Percentiles rank a stretch among this genome's conserved stretches.
These are phyloP conservation scores for Macrolepiota fuliginosa DNA, from an alignment of 768 basidiomycete genomes.

Conservation along the genomic window DNA sequence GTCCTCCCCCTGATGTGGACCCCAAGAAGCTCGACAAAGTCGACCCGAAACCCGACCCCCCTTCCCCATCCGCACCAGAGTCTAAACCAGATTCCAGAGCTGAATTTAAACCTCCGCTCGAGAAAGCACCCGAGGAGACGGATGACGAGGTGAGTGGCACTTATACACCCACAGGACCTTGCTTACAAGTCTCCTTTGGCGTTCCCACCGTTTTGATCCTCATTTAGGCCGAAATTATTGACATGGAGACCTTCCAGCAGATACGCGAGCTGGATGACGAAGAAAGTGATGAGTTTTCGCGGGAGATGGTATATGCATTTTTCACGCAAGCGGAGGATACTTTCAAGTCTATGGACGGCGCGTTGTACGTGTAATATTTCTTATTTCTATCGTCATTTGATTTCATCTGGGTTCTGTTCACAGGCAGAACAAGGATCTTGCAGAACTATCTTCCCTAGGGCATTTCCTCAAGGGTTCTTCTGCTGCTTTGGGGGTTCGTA, in stretches of 20 bases:
- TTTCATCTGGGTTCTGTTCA: constrained; percentile 14
- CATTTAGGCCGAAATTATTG: constrained; percentile 42
- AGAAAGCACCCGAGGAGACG: neutral
- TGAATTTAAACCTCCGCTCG: neutral
- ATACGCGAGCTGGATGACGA: constrained; percentile 92
- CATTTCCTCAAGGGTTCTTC: constrained; percentile 99
- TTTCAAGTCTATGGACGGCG: constrained; percentile 73
- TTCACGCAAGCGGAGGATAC: constrained; percentile 77
- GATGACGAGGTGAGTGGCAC: constrained; percentile 8
- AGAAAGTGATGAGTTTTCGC: constrained; percentile 70
- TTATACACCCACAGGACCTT: neutral
- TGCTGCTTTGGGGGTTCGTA: constrained; percentile 82
- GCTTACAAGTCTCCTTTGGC: neutral
- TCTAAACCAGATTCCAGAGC: neutral
- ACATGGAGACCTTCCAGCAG: constrained; percentile 81
- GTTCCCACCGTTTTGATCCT: constrained; percentile 9
- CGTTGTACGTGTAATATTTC: constrained; percentile 57
- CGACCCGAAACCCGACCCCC: neutral
- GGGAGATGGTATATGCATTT: constrained; percentile 75
- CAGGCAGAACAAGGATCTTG: constrained; percentile 60
- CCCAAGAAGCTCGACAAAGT: constrained; percentile 5
- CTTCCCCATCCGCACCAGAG: neutral
- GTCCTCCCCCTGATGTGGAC: neutral
- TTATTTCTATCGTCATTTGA: constrained; percentile 4
- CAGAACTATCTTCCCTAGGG: constrained; percentile 68